Conservation (phyloP, 208 protist genomes). For the Acanthamoeba lenticulata region DNA sequence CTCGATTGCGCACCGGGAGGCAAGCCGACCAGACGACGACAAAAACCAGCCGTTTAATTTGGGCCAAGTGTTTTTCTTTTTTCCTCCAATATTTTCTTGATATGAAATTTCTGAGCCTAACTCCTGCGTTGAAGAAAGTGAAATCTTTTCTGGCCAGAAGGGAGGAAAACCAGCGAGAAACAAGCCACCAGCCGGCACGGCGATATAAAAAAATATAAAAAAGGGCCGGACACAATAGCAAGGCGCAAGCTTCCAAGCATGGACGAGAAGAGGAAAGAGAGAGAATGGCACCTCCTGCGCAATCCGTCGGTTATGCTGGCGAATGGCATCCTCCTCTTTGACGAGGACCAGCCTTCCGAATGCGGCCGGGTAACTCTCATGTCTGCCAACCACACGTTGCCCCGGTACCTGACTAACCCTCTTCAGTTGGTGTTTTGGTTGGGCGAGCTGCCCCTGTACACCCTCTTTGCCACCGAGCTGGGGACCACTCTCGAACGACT, state of each 20-base stretch:
- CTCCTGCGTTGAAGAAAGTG: too few relatives aligned
- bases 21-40: too few relatives aligned
- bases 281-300: background rate
- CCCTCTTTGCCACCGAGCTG: background rate
- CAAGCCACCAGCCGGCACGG: too few relatives aligned
- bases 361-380: background rate
- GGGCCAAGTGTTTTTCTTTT: too few relatives aligned
- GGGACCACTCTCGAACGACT: background rate
- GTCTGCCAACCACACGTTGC: background rate
- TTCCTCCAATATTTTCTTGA: too few relatives aligned
- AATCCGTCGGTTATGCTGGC: background rate
- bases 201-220: background rate
- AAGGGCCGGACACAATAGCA: background rate
- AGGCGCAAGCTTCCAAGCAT: too few relatives aligned
- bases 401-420: background rate
- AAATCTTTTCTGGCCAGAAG: too few relatives aligned
- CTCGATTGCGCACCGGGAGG: too few relatives aligned
- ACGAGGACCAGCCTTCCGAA: background rate
- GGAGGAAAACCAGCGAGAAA: too few relatives aligned
- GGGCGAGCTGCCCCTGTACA: background rate
- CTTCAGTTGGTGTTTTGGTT: constrained; percentile 26
- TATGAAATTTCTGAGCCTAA: too few relatives aligned
- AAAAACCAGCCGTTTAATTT: too few relatives aligned
- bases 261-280: background rate
- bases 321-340: background rate